Evolutionary conservation across 2,329 filamentous ascomycete species (phyloP).

Genomic region (Pseudogymnoascus sp.): DNA sequence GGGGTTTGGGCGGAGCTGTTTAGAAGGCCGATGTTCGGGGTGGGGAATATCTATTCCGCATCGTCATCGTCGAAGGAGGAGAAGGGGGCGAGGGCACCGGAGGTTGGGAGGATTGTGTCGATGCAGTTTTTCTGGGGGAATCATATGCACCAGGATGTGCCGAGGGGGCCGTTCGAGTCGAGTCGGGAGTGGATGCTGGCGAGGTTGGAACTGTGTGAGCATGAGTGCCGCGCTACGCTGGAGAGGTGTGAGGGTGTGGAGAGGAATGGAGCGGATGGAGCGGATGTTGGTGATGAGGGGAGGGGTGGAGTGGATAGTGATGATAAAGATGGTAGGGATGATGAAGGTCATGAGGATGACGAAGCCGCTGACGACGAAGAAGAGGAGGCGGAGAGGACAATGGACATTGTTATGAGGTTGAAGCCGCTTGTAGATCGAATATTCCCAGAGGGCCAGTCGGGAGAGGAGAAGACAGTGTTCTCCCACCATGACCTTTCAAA

Average conservation of each 20-base stretch:
- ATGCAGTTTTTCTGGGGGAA: conserved; percentile 31
- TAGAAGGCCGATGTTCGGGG: conserved; percentile 16
- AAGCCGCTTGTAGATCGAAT: conserved; percentile 27
- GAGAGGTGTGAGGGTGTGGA: conserved; percentile 21
- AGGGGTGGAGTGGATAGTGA: too few relatives aligned
- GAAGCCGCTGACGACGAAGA: too few relatives aligned
- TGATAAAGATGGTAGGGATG: too few relatives aligned
- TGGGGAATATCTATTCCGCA: conserved; percentile 19
- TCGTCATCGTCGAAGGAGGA: too few relatives aligned
- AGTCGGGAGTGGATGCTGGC: conserved; percentile 35
- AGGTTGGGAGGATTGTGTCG: too few relatives aligned
- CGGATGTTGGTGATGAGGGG: too few relatives aligned
- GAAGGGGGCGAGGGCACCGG: too few relatives aligned
- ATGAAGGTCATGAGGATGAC: too few relatives aligned
- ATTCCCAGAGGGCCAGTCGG: conserved; percentile 25
- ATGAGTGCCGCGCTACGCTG: neutral
- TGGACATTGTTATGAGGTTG: conserved; percentile 26
- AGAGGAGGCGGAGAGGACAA: conserved; percentile 28
- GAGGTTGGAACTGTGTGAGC: conserved; percentile 23
- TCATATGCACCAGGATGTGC: conserved; percentile 28
- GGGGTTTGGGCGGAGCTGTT: conserved; percentile 28
- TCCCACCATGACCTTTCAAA: conserved; percentile 34
- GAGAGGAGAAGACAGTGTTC: conserved; percentile 29
- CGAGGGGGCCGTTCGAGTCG: conserved; percentile 33
- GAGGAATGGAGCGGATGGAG: conserved; percentile 16